Evolutionary conservation across 345 rosid genomes (phyloP), one percentile per base, ranked within the genome.

Genomic region (Trapa bicornis): DNA sequence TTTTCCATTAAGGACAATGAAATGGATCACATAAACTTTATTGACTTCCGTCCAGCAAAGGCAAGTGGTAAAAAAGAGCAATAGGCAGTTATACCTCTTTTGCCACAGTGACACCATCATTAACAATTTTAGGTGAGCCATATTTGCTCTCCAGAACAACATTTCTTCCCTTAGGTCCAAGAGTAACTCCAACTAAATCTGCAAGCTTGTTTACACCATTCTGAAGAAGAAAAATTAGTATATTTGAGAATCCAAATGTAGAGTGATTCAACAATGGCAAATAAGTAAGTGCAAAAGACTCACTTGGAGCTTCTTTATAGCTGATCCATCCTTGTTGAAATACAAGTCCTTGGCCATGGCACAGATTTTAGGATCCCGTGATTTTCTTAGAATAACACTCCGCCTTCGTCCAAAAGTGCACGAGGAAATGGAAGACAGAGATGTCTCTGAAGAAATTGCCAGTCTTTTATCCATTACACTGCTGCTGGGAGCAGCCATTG

Each of bases 131-230:
- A 0, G 99, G 99, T 65, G 99, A 92, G 3, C 99, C 99, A 71
- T 94, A 91, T 78, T 91, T 94, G 89, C 97, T 94, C 81, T 94
- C 99, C 12, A 94, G 89, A 68, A 94, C 99, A 77, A 91, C 99
- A 75, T 94, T 94, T 70, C 99, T 79, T 47, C 99, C 96, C 72
- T 91, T 87, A 1, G 96, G 99, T 65, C 97, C 99, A 70, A 89
- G 96, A 9, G 97, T 94, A 65, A 91, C 99, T 69, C 99, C 97
- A 52, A 94, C 99, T 56, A 94, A 73, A 76, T 94, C 97, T 8
- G 99, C 99, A 56, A 94, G 99, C 82, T 89, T 91, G 89, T 94
- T 94, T 36, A 91, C 99, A 73, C 99, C 99, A 70, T 76, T 87
- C 99, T 89, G 78, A 47, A 68, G 36, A 67, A 66, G 64, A 65